These are phyloP conservation scores for Paecilomyces variotii DNA, from an alignment of 2,329 filamentous ascomycete species.

Conservation along the genomic window DNA sequence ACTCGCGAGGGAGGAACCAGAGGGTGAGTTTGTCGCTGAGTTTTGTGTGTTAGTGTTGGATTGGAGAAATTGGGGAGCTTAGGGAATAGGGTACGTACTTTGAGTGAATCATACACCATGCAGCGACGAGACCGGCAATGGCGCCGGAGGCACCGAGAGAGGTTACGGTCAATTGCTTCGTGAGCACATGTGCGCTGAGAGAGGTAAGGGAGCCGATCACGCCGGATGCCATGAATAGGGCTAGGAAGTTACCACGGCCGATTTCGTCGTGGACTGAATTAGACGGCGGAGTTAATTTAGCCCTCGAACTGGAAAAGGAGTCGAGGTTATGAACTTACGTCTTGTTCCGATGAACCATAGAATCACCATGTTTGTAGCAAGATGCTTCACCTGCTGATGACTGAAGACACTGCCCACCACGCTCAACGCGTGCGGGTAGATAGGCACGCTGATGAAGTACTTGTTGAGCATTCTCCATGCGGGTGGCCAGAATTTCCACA, in stretches of 20 bases:
- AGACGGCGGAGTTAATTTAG: not conserved
- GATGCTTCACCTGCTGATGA: conserved; percentile 47
- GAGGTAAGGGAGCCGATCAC: conserved; percentile 40
- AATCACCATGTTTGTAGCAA: conserved; percentile 46
- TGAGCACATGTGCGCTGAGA: conserved; percentile 37
- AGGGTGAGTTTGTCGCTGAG: conserved; percentile 26
- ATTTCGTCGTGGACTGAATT: conserved; percentile 46
- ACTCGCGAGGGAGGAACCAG: conserved; percentile 32
- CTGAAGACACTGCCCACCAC: conserved; percentile 50
- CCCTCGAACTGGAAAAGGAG: not conserved
- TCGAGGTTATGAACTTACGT: conserved; percentile 24
- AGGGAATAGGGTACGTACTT: conserved; percentile 24
- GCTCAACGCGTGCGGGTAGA: conserved; percentile 45
- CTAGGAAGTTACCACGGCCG: conserved; percentile 48
- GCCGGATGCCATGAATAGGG: conserved; percentile 44
- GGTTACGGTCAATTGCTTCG: conserved; percentile 35
- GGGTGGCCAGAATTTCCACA: conserved; percentile 45
- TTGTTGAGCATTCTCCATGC: conserved; percentile 50
- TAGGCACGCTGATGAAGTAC: conserved; percentile 46
- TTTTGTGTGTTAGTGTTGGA: not conserved
- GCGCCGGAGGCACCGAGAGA: conserved; percentile 46
- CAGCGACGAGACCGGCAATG: conserved; percentile 42
- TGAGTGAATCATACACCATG: conserved; percentile 41
- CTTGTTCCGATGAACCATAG: conserved; percentile 48
- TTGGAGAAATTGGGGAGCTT: not conserved